A percentile compares a stretch with the other conserved stretches of the same genome.
Conservation (phyloP, 2,329 filamentous ascomycete genomes). For the Pestalotiopsis sp. region DNA sequence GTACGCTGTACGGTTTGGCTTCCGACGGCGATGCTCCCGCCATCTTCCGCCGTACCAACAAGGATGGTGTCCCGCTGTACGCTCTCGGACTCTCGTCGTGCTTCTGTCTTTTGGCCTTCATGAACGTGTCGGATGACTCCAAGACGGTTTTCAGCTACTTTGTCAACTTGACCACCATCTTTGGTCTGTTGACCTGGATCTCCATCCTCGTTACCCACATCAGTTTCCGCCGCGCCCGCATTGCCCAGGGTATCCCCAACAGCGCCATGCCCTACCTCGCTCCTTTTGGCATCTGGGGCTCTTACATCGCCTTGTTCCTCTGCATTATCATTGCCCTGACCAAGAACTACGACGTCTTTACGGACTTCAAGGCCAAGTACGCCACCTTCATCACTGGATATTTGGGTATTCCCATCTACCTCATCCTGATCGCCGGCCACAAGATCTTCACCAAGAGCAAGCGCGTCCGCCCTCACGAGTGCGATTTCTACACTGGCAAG, state of each 20-base stretch:
- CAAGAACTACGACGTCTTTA: slow-evolving; percentile 81
- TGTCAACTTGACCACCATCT: slow-evolving; percentile 69
- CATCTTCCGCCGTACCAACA: slow-evolving; percentile 73
- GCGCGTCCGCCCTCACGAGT: slow-evolving; percentile 58
- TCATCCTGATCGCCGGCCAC: slow-evolving; percentile 70
- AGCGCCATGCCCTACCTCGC: slow-evolving; percentile 64
- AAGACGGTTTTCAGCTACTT: slow-evolving; percentile 65
- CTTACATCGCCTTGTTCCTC: slow-evolving; percentile 67
- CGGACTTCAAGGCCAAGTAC: slow-evolving; percentile 54
- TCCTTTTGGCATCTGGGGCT: slow-evolving; percentile 73
- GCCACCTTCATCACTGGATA: slow-evolving; percentile 80
- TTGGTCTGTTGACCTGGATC: slow-evolving; percentile 69
- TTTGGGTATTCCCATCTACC: slow-evolving; percentile 74
- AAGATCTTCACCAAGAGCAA: slow-evolving; percentile 59
- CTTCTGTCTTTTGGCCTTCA: slow-evolving; percentile 70
- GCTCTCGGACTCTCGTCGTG: slow-evolving; percentile 62
- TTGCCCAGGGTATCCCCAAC: slow-evolving; percentile 60
- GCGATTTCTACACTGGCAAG: slow-evolving; percentile 74
- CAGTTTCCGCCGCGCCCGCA: slow-evolving; percentile 64
- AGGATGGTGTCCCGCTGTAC: slow-evolving; percentile 70
- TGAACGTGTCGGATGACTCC: slow-evolving; percentile 63
- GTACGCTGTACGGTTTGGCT: slow-evolving; percentile 74
- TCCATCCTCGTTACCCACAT: slow-evolving; percentile 71
- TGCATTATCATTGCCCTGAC: slow-evolving; percentile 76
- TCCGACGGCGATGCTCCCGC: slow-evolving; percentile 71